Percentiles rank a stretch among this genome's conserved stretches.
Evolutionary conservation across 148 eudicot genomes (phyloP).

Genomic region (Rhododendron williamsianum): DNA sequence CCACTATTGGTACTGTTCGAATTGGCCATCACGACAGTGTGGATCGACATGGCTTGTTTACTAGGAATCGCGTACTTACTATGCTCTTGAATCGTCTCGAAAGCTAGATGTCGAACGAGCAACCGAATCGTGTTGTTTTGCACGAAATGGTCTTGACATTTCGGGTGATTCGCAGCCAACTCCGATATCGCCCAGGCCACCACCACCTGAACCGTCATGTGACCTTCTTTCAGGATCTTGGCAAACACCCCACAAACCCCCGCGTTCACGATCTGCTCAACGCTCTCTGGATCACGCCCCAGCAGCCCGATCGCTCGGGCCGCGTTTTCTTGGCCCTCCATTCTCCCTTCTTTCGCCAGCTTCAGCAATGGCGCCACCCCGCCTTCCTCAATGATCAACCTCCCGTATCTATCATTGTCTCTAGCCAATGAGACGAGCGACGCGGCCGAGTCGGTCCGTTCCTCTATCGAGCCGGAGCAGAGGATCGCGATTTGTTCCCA

Average conservation of each 20-base stretch:
- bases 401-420: slow-evolving; percentile 71
- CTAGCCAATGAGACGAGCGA: slow-evolving; percentile 68
- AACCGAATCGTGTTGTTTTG: slow-evolving; percentile 66
- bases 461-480: slow-evolving; percentile 53
- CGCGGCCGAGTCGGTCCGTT: slow-evolving; percentile 63
- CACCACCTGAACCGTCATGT: slow-evolving; percentile 67
- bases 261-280: slow-evolving; percentile 64
- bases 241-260: slow-evolving; percentile 71
- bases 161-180: slow-evolving; percentile 56
- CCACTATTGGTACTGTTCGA: slow-evolving; percentile 3
- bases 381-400: slow-evolving; percentile 73
- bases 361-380: slow-evolving; percentile 66
- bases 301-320: slow-evolving; percentile 67
- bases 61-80: slow-evolving; percentile 61
- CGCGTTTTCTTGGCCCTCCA: slow-evolving; percentile 76
- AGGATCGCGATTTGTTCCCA: slow-evolving; percentile 85
- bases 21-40: slow-evolving; percentile 45
- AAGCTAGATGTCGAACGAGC: slow-evolving; percentile 72
- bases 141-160: slow-evolving; percentile 78
- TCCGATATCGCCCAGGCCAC: slow-evolving; percentile 90
- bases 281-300: slow-evolving; percentile 70
- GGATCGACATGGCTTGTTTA: slow-evolving; percentile 42
- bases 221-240: slow-evolving; percentile 75
- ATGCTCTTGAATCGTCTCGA: slow-evolving; percentile 82
- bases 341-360: slow-evolving; percentile 63